These are phyloP conservation scores for Magnaporthales sp. DNA, from an alignment of 2,329 filamentous ascomycete genomes.

Conservation along the genomic window DNA sequence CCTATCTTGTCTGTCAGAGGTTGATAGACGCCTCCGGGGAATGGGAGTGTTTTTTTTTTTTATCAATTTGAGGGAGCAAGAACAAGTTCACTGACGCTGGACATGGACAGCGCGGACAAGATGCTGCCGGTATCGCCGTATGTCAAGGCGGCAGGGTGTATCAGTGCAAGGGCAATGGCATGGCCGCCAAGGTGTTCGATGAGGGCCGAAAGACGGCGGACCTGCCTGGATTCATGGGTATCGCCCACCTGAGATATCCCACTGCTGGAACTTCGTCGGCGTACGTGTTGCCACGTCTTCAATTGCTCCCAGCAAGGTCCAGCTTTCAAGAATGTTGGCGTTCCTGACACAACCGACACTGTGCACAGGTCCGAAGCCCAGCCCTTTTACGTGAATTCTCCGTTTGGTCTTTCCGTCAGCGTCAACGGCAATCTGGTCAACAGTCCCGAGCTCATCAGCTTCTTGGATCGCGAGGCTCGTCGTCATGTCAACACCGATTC, in stretches of 20 bases:
- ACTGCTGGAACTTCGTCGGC: constrained; percentile 68
- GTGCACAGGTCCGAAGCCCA: constrained; percentile 64
- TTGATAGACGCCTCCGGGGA: background rate
- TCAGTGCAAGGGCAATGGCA: constrained; percentile 84
- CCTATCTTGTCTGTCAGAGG: background rate
- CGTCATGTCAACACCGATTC: constrained; percentile 87
- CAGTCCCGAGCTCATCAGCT: constrained; percentile 11
- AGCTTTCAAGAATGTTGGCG: background rate
- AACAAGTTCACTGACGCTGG: background rate
- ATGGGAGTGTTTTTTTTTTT: background rate
- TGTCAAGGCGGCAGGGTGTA: constrained; percentile 65
- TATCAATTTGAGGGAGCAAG: background rate
- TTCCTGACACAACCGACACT: constrained; percentile 22
- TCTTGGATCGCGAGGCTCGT: constrained; percentile 36
- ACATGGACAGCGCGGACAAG: constrained; percentile 55
- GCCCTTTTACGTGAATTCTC: constrained; percentile 85
- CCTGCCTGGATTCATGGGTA: constrained; percentile 77
- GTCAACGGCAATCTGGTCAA: constrained; percentile 59
- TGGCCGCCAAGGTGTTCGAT: constrained; percentile 77
- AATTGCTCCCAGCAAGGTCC: constrained; percentile 22
- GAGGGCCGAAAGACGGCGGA: constrained; percentile 67
- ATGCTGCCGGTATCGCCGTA: constrained; percentile 80
- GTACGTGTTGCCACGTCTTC: background rate
- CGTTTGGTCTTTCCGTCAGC: constrained; percentile 48
- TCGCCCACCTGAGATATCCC: constrained; percentile 76